Conservation (phyloP, 1,284 basidiomycete genomes). For the Cutaneotrichosporon cyanovorans region DNA sequence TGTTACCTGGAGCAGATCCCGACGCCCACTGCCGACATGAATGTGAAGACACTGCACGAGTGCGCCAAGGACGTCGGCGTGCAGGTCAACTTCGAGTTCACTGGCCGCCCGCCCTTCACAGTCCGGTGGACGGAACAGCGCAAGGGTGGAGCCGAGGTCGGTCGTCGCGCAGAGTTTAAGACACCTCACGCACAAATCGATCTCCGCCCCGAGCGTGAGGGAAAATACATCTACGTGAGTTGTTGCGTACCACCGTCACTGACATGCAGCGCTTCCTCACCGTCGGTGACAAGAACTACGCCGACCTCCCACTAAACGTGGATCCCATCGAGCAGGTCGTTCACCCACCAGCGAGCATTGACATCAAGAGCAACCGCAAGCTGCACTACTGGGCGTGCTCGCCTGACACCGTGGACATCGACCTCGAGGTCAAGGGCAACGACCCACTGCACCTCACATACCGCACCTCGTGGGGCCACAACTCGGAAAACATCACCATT, state of each 20-base stretch:
- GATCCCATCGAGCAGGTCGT: slow-evolving; percentile 74
- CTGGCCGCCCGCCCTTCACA: slow-evolving; percentile 81
- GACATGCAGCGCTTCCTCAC: slow-evolving; percentile 52
- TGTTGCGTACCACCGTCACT: not conserved
- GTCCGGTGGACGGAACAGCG: slow-evolving; percentile 70
- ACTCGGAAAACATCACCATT: slow-evolving; percentile 52
- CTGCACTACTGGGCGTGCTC: slow-evolving; percentile 57
- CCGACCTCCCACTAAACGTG: slow-evolving; percentile 59
- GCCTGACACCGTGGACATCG: slow-evolving; percentile 62
- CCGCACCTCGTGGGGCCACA: slow-evolving; percentile 57
- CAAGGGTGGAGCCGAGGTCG: slow-evolving; percentile 57
- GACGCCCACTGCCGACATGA: slow-evolving; percentile 69
- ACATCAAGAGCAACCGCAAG: slow-evolving; percentile 52
- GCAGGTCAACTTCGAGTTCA: slow-evolving; percentile 74
- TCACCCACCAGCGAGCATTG: slow-evolving; percentile 75
- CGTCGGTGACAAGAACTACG: slow-evolving; percentile 79
- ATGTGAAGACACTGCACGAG: slow-evolving; percentile 85
- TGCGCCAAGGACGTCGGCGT: slow-evolving; percentile 92
- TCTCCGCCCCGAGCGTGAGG: slow-evolving; percentile 71
- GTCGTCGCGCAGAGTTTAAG: slow-evolving; percentile 53
- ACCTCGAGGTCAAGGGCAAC: slow-evolving; percentile 76
- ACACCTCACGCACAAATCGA: slow-evolving; percentile 73
- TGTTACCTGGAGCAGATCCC: slow-evolving; percentile 70
- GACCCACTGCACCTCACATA: slow-evolving; percentile 78
- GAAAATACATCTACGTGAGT: slow-evolving; percentile 67